Evolutionary conservation across 805 yeast species (phyloP), one percentile per base, ranked within the genome.

Genomic region (Candida silvatica): DNA sequence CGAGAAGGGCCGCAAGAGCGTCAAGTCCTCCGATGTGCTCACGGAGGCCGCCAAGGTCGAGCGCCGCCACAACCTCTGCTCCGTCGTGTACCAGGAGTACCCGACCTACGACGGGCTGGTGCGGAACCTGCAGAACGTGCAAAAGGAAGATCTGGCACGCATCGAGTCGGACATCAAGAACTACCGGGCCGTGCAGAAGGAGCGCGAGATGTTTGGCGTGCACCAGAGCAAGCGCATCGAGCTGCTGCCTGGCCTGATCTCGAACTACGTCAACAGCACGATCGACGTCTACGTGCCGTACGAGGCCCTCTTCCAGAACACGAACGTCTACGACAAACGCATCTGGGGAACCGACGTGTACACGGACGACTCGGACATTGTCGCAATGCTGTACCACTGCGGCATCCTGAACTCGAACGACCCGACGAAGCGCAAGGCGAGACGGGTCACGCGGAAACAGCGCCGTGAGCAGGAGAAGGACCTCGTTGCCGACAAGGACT

Each of bases 291-390:
- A 74, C 37, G 65, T 80, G 11, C 74, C 84, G 30, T 66, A 59
- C 44, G 51, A 71, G 31, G 37, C 45, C n/a, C 48, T 58, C 6
- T 58, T 64, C 28, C 48, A 58, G 25, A 64, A 62, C 34, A 64
- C 61, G 20, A 64, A 74, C 34, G 64, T 61, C 11, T 49, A 46
- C 24, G 72, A 80, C 20, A 61, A 75, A 34, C 68, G 71, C 31
- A 43, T 87, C 2, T 90, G 97, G 97, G 98, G 98, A 2, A 72
- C 88, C 2, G 95, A 88, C 29, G 65, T 92, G 1, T 92, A 90
- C 56, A 84, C 97, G 0, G 97, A 92, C 56, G 98, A 90, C 55
- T 81, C 95, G 1, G 95, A 90, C 54, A 61, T 88, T 2, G 66
- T 90, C 25, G 66, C 83, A 4, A 80, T 78, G 0, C 59, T 90